Evolutionary conservation across 2,329 filamentous ascomycete species (phyloP), one percentile per base, ranked within the genome.

Genomic region (Ascochyta lentis): DNA sequence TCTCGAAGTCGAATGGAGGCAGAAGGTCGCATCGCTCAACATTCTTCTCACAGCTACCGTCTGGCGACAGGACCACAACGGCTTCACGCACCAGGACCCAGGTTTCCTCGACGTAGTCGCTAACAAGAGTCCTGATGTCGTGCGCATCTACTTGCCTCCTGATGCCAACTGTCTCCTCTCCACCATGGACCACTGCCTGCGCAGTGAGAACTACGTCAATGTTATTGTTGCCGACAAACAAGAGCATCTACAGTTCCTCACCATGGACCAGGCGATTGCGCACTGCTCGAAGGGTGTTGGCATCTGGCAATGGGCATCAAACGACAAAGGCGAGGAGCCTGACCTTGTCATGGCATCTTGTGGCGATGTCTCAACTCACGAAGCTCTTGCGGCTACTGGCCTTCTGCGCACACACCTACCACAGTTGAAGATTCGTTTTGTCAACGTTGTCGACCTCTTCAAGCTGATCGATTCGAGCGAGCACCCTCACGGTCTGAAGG

Each of bases 31-130:
- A 8, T 92, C 89, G 0, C 84, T 93, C 65, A 93, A 93, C 77
- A 92, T 92, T 63, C 83, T 93, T 13, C 81, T 92, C 49, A 92
- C 90, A 1, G 86, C 88, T 2, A 90, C 90, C 7, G 89, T 92
- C 54, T 92, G 89, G 90, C 81, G 90, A 66, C 90, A 92, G 78
- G 90, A 92, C 63, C 90, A 92, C 80, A 93, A 92, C 67, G 90
- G 90, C 33, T 93, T 93, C 77, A 92, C 89, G 0, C 89, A 92
- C 71, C 89, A 92, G 72, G 89, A 92, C 61, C 90, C 89, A 0
- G 89, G 89, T 35, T 93, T 93, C 82, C 83, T 93, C 12, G 89
- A 92, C 61, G 87, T 92, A 0, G 84, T 93, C 2, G 87, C 86
- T 63, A 92, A 93, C 79, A 92, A 92, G 79, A 89, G 85, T 61